Percentiles rank a stretch among this genome's conserved stretches.
Evolutionary conservation across 768 basidiomycete genomes (phyloP).

Genomic region (Boletus eberwhitei): DNA sequence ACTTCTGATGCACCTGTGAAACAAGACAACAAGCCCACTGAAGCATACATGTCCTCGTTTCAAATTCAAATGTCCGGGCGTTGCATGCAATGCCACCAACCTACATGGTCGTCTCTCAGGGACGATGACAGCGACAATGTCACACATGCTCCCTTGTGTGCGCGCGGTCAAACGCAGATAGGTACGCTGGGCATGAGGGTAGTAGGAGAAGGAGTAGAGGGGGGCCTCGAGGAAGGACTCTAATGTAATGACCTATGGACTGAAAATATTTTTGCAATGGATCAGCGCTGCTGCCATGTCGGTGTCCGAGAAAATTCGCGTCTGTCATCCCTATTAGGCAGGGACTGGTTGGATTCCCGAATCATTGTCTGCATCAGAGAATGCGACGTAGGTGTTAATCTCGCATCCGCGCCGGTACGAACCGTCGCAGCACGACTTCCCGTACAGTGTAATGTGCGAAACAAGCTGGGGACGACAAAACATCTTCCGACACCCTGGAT

Average conservation of each 20-base stretch:
- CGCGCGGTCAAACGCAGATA: not conserved
- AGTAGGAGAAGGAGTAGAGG: not conserved
- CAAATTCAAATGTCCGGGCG: not conserved
- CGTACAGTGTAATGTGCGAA: slow-evolving; percentile 74
- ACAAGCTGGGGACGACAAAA: slow-evolving; percentile 69
- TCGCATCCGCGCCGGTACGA: slow-evolving; percentile 90
- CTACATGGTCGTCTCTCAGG: not conserved
- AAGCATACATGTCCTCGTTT: not conserved
- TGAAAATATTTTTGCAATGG: slow-evolving; percentile 3
- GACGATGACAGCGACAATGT: not conserved
- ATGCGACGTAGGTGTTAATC: slow-evolving; percentile 42
- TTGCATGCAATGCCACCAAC: not conserved
- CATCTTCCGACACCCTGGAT: slow-evolving; percentile 47
- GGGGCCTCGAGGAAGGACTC: not conserved
- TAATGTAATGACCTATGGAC: slow-evolving; percentile 17
- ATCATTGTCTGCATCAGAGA: not conserved
- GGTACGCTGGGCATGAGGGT: slow-evolving; percentile 1
- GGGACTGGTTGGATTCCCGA: not conserved
- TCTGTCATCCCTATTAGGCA: not conserved
- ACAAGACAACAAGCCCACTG: not conserved
- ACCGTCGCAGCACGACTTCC: slow-evolving; percentile 81
- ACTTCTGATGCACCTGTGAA: not conserved
- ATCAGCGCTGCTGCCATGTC: not conserved
- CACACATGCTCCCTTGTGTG: not conserved
- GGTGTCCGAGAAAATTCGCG: not conserved